phyloP scores from a whole-genome alignment of 495 filamentous ascomycete genomes.

The Neurospora tetrasperma region DNA sequence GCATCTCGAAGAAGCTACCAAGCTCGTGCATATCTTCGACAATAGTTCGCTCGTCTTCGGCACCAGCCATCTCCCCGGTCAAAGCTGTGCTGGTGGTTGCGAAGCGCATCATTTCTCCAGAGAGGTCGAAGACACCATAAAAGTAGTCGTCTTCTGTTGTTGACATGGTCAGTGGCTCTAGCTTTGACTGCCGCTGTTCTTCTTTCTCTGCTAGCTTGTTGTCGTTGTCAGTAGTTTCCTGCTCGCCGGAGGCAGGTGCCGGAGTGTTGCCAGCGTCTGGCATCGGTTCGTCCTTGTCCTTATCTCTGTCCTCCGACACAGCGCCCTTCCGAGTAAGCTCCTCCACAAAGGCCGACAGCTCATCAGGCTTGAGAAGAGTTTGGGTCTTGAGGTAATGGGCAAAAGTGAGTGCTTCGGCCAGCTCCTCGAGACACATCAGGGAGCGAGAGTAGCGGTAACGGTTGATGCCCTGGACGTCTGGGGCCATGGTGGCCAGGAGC shows the following conservation, averaged over 20 bases:
- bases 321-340: constrained; percentile 17
- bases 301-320: neutral
- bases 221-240: neutral
- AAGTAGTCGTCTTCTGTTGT: constrained; percentile 80
- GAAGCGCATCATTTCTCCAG: constrained; percentile 93
- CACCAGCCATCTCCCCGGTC: constrained; percentile 41
- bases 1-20: constrained; percentile 59
- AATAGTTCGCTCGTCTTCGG: constrained; percentile 39
- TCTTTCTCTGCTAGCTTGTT: neutral
- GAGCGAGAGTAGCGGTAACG: constrained; percentile 81
- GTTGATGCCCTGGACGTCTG: constrained; percentile 68
- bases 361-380: constrained; percentile 53
- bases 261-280: constrained; percentile 9
- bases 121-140: constrained; percentile 84
- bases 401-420: constrained; percentile 77
- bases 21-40: constrained; percentile 67
- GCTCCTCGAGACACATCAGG: constrained; percentile 81
- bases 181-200: neutral
- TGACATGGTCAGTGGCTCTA: constrained; percentile 36
- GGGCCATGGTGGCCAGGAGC: constrained; percentile 54
- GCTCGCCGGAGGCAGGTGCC: neutral
- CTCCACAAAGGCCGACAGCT: constrained; percentile 42
- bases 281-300: constrained; percentile 19
- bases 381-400: constrained; percentile 77
- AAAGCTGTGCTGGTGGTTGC: constrained; percentile 73